Evolutionary conservation across 208 protist species (phyloP), one percentile per base, ranked within the genome.

Genomic region (Wallacemonas sp.): DNA sequence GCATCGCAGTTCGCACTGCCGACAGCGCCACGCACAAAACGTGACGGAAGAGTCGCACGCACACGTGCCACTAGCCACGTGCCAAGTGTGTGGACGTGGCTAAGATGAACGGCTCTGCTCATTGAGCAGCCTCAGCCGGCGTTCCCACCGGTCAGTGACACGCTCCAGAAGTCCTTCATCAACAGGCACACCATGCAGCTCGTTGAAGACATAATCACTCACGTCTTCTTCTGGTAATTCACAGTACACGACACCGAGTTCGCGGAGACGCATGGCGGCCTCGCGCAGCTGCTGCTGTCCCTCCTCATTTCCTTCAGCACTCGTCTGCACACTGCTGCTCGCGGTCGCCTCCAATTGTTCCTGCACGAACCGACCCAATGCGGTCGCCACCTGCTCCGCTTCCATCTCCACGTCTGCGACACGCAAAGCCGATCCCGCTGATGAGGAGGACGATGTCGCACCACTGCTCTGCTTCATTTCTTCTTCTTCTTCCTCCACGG

Each of bases 231-330:
- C 41, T 4, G 84, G 79, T 28, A 94, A 65, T 49, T 88, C 82
- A 58, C 82, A 88, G 66, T 89, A 80, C 22, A 80, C 56, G 17
- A 94, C 79, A 55, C 85, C 84, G 14, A 88, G 60, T 24, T 51
- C 55, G 8, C 60, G 58, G 31, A 80, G 80, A 19, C 79, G 55
- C 19, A 47, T 54, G 1, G 65, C 42, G 9, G 73, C 66, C 14
- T 47, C 33, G 11, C 44, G 31, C 24, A 55, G 15, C 15, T 70
- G 60, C 14, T 46, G 22, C 6, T 12, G 33, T 6, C 46, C 51
- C 27, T 68, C 47, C 51, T 61, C 56, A 11, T 36, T 26, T 17
- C 46, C 30, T 6, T 9, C 33, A 39, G 47, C 26, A 31, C 24
- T 41, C 15, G 42, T 28, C 19, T 1, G 38, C 17, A n/a, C n/a